phyloP scores from a whole-genome alignment of 148 eudicot genomes.

The Nepenthes gracilis region DNA sequence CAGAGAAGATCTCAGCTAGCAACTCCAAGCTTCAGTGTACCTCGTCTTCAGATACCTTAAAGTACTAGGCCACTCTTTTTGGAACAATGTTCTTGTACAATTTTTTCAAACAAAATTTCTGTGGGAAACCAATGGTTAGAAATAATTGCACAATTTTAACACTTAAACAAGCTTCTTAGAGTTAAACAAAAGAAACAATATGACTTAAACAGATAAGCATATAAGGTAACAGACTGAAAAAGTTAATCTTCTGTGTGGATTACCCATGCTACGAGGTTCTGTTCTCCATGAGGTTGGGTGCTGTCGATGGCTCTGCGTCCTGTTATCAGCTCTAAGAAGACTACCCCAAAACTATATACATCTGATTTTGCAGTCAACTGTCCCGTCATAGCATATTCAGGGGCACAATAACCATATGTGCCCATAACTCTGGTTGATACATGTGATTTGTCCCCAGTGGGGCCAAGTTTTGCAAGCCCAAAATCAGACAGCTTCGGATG shows the following conservation, averaged over 20 bases:
- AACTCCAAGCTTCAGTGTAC: too few relatives aligned
- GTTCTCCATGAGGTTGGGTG: slow-evolving; percentile 57
- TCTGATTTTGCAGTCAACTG: slow-evolving; percentile 86
- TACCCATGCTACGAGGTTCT: slow-evolving; percentile 90
- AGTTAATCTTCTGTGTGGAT: slow-evolving; percentile 7
- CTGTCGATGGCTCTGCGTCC: slow-evolving; percentile 83
- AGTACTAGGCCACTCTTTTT: too few relatives aligned
- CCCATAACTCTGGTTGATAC: slow-evolving; percentile 94
- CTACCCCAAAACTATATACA: slow-evolving; percentile 88
- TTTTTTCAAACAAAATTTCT: too few relatives aligned
- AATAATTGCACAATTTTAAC: too few relatives aligned
- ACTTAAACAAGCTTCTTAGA: too few relatives aligned
- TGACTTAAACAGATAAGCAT: too few relatives aligned
- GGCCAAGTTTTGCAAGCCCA: slow-evolving; percentile 86
- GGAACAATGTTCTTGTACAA: too few relatives aligned
- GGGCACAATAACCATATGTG: slow-evolving; percentile 87
- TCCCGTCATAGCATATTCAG: slow-evolving; percentile 93
- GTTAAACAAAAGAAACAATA: too few relatives aligned
- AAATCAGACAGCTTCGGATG: slow-evolving; percentile 83
- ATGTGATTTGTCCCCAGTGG: slow-evolving; percentile 89
- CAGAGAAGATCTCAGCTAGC: too few relatives aligned
- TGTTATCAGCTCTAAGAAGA: slow-evolving; percentile 77
- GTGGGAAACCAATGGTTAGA: too few relatives aligned
- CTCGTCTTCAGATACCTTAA: too few relatives aligned
- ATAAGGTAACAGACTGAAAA: background rate